Base-by-base conservation (phyloP, 805 yeast genomes). In the Metschnikowia shivogae region DNA sequence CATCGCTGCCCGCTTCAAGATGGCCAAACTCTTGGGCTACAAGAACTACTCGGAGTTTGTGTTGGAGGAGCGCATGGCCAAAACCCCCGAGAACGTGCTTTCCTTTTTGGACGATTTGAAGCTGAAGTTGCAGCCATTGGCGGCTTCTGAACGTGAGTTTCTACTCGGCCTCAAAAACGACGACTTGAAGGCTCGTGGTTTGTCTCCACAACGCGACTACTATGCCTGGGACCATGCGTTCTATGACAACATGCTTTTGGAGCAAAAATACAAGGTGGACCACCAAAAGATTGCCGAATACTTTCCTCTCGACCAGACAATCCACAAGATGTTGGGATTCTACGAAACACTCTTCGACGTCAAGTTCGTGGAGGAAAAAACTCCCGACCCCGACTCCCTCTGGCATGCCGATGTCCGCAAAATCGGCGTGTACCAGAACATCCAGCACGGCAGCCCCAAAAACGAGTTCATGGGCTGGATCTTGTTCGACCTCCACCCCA, bases 371-470 rank as follows among this genome's bases (percentile, higher is more conserved):
- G 80, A 78, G 56, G 70, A 77, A 29, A 67, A 67, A 4, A 64
- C 64, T 6, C 58, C 65, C 2, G 55, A 62, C 20, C 61, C 70
- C 13, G 68, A 63, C 38, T 66, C 77, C 11, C 74, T 77, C 12
- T 88, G 96, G 96, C 90, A 88, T 58, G 77, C 74, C 44, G 95
- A 87, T 60, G 93, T 86, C 13, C 80, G 78, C 50, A 84, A 81
- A 57, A 80, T 80, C 58, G 80, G 86, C 2, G 89, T 85, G 43
- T 86, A 86, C 83, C 66, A 76, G 56, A 87, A 82, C 53, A 62
- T 73, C 34, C 59, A 61, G 26, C 54, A 60, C n/a, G 64, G 67
- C 8, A 52, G 55, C 1, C 81, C 82, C 12, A 49, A 53, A 20
- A 42, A 36, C 5, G 32, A 72, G 48, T 87, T 88, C 65, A 76